A percentile compares a stretch with the other conserved stretches of the same genome.
Evolutionary conservation across 2,329 filamentous ascomycete species (phyloP).

Genomic region (Nannizziopsis arthrosporioides): DNA sequence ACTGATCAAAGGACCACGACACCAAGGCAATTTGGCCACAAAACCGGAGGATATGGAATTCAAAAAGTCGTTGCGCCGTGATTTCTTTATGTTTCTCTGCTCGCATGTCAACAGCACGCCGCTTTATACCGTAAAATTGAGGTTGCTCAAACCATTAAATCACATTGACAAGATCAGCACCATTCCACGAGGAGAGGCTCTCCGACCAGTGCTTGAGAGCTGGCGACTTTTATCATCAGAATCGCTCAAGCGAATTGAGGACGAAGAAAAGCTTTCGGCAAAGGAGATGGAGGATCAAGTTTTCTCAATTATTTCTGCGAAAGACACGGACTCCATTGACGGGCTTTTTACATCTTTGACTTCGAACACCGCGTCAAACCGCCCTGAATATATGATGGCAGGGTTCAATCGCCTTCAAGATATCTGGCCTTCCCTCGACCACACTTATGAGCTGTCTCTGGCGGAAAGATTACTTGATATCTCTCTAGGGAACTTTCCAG

Average conservation of each 20-base stretch:
- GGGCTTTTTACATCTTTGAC: conserved; percentile 42
- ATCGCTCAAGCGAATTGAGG: conserved; percentile 42
- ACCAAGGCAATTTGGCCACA: conserved; percentile 21
- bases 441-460: conserved; percentile 27
- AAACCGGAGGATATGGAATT: conserved; percentile 38
- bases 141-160: conserved; percentile 60
- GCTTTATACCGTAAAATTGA: conserved; percentile 55
- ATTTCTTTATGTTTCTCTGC: conserved; percentile 59
- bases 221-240: conserved; percentile 51
- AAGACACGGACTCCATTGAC: conserved; percentile 47
- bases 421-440: conserved; percentile 50
- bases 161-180: conserved; percentile 60
- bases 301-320: conserved; percentile 43
- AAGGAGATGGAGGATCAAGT: conserved; percentile 43
- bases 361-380: conserved; percentile 32
- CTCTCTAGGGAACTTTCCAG: conserved; percentile 22
- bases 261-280: conserved; percentile 38
- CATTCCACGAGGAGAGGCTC: conserved; percentile 57
- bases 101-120: conserved; percentile 62
- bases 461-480: conserved; percentile 34
- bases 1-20: conserved; percentile 43
- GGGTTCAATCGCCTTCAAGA: conserved; percentile 58
- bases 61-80: conserved; percentile 51
- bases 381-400: conserved; percentile 48
- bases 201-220: conserved; percentile 62